phyloP scores from a whole-genome alignment of 129 eudicot genomes.

The Logfia minima region DNA sequence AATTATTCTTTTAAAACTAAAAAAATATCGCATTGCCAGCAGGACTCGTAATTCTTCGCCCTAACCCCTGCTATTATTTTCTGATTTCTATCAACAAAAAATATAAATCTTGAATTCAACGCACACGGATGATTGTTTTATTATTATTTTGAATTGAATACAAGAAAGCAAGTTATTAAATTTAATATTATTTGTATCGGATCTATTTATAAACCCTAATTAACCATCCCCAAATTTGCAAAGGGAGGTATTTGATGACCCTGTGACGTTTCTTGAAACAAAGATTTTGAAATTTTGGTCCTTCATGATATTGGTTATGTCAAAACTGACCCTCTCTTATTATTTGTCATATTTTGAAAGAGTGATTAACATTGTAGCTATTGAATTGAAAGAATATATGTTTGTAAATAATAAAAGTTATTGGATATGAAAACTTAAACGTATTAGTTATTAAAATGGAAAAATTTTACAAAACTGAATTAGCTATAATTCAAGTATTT shows the following conservation, averaged over 20 bases:
- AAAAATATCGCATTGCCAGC: constrained; percentile 55
- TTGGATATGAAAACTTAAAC: too few species aligned
- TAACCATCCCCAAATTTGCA: constrained; percentile 44
- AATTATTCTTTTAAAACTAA: constrained; percentile 8
- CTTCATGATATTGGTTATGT: constrained; percentile 15
- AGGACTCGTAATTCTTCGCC: constrained; percentile 6
- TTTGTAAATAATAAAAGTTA: too few species aligned
- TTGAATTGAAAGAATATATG: too few species aligned
- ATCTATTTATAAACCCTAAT: constrained; percentile 45
- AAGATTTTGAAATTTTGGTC: neutral
- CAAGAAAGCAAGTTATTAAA: neutral
- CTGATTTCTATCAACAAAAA: constrained; percentile 16
- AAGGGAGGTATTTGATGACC: constrained; percentile 22
- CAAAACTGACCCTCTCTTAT: neutral
- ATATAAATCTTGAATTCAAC: neutral
- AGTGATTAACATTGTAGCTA: too few species aligned
- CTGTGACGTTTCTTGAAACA: neutral
- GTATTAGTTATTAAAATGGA: too few species aligned
- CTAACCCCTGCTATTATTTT: neutral
- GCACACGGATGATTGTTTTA: too few species aligned
- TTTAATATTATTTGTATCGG: neutral
- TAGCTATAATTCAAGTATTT: too few species aligned
- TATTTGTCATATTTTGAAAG: too few species aligned
- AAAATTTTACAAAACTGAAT: too few species aligned
- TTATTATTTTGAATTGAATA: neutral